phyloP scores from a whole-genome alignment of 2,329 filamentous ascomycete genomes.

The Coniochaeta hoffmannii region DNA sequence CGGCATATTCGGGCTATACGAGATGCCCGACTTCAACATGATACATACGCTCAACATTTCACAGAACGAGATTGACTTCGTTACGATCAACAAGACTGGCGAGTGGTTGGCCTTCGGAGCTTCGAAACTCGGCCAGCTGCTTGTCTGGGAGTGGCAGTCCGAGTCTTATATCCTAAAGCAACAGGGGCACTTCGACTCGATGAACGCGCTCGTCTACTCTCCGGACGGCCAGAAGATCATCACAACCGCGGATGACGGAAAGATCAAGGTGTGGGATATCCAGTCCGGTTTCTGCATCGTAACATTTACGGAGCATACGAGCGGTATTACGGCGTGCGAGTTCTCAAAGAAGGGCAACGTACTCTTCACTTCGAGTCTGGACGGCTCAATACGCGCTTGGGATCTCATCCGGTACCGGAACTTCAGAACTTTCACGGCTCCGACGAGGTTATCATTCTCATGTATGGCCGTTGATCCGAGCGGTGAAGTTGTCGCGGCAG shows the following conservation, averaged over 20 bases:
- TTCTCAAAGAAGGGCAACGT: slow-evolving; percentile 95
- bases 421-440: slow-evolving; percentile 94
- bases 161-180: slow-evolving; percentile 98
- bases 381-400: slow-evolving; percentile 92
- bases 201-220: slow-evolving; percentile 89
- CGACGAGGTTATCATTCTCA: slow-evolving; percentile 83
- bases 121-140: slow-evolving; percentile 86
- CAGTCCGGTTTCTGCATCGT: slow-evolving; percentile 96
- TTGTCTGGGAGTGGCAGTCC: slow-evolving; percentile 99
- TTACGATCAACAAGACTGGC: slow-evolving; percentile 87
- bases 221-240: slow-evolving; percentile 90
- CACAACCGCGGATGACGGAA: slow-evolving; percentile 91
- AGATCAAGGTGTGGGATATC: slow-evolving; percentile 97
- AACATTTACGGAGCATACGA: slow-evolving; percentile 95
- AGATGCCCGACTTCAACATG: slow-evolving; percentile 90
- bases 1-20: slow-evolving; percentile 87
- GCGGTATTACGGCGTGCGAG: slow-evolving; percentile 87
- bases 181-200: slow-evolving; percentile 92
- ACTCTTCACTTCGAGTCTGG: slow-evolving; percentile 88
- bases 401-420: slow-evolving; percentile 94
- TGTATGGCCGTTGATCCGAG: slow-evolving; percentile 95
- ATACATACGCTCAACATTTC: slow-evolving; percentile 93
- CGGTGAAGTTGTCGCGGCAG: slow-evolving; percentile 91
- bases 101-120: slow-evolving; percentile 98
- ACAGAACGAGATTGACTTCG: slow-evolving; percentile 91